Evolutionary conservation across 2,329 filamentous ascomycete species (phyloP), one percentile per base, ranked within the genome.

Genomic region (Fusarium sp.): DNA sequence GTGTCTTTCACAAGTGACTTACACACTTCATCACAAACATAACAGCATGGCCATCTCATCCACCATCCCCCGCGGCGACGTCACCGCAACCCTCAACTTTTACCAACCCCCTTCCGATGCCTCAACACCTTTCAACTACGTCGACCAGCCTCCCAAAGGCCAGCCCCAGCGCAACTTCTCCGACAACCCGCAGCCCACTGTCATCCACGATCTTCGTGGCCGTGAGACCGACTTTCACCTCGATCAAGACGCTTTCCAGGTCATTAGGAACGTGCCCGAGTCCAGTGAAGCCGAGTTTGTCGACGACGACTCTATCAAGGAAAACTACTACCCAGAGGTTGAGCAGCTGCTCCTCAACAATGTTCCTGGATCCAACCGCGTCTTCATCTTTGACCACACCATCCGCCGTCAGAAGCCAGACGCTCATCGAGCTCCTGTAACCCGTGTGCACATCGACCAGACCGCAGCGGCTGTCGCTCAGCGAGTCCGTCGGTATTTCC

Each of bases 311-410:
- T 90, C 89, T 70, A 94, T 98, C 82, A 84, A 89, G 78, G 78
- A 84, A 2, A 88, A 91, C 64, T 98, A 97, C 87, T 98, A 98
- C 85, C 93, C 94, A 0, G 95, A 98, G 81, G 90, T 97, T 10
- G 92, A 95, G 83, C 82, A 88, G 58, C 85, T 97, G 30, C 85
- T 98, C 1, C 84, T 95, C 3, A 84, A 90, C 16, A 83, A 90
- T 67, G 86, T 97, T 18, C 91, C 92, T 0, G 93, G 92, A 63
- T 88, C 90, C 30, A 87, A 89, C 66, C 87, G 88, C 6, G 86
- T 97, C 34, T 85, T 94, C 76, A 85, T 97, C 80, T 98, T 97
- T 84, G 95, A 97, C 86, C 94, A 98, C 85, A 97, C 95, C 9
- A 90, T 97, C 81, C 92, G 95, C n/a, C 90, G 93, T 48, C 86